Conservation (phyloP, 768 basidiomycete species). For the Trametes gibbosa region DNA sequence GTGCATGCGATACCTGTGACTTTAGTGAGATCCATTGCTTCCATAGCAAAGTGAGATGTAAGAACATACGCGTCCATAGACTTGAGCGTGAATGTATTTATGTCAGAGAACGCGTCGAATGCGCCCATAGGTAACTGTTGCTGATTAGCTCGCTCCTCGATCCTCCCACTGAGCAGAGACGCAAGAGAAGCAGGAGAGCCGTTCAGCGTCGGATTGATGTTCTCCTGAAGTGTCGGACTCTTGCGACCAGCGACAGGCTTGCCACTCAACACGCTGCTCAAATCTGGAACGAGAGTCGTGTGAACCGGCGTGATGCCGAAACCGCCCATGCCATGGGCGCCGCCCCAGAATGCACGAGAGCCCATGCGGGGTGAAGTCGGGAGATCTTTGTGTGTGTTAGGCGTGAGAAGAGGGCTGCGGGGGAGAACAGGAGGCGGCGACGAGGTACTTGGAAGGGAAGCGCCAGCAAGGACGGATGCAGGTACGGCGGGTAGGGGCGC, state of each 20-base stretch:
- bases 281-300: slow-evolving; percentile 76
- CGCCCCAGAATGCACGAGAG: slow-evolving; percentile 78
- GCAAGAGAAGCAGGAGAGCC: slow-evolving; percentile 32
- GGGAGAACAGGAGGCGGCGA: slow-evolving; percentile 20
- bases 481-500: slow-evolving; percentile 36
- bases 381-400: slow-evolving; percentile 78
- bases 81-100: slow-evolving; percentile 86
- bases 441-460: slow-evolving; percentile 15
- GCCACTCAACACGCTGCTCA: slow-evolving; percentile 31
- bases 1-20: slow-evolving; percentile 74
- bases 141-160: slow-evolving; percentile 27
- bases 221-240: slow-evolving; percentile 55
- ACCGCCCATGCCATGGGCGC: slow-evolving; percentile 43
- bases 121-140: slow-evolving; percentile 35
- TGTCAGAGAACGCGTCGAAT: slow-evolving; percentile 78
- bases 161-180: slow-evolving; percentile 32
- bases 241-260: slow-evolving; percentile 28
- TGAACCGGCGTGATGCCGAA: slow-evolving; percentile 79
- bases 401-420: slow-evolving; percentile 43
- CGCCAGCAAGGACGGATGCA: slow-evolving; percentile 22
- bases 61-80: slow-evolving; percentile 70
- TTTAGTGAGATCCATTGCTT: background rate
- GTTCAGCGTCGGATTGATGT: slow-evolving; percentile 76
- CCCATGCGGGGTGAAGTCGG: slow-evolving; percentile 58
- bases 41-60: background rate